Evolutionary conservation across 202 grass and related monocot genomes (phyloP).

Genomic region (Bolboschoenoplectus hybrid): DNA sequence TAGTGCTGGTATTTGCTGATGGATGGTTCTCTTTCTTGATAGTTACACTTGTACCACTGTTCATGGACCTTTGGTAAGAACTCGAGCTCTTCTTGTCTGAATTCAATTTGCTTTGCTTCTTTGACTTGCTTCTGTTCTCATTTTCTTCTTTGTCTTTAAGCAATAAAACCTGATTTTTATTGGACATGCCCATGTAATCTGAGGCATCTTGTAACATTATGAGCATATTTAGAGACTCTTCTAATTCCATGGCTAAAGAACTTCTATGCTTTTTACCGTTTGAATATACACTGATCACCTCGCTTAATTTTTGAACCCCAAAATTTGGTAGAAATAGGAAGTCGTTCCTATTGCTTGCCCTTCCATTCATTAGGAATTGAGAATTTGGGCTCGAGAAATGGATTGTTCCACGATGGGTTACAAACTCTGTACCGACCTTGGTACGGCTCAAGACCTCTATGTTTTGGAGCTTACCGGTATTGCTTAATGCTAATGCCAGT

Average conservation of each 20-base stretch:
- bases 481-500: conserved; percentile 87
- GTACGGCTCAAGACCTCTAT: conserved; percentile 51
- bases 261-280: conserved; percentile 40
- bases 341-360: conserved; percentile 30
- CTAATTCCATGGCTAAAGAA: conserved; percentile 67
- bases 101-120: conserved; percentile 39
- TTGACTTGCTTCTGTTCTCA: conserved; percentile 38
- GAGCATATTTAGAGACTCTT: conserved; percentile 85
- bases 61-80: conserved; percentile 27
- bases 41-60: conserved; percentile 39
- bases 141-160: conserved; percentile 65
- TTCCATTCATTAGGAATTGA: conserved; percentile 32
- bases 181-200: conserved; percentile 60
- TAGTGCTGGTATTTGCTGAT: background rate
- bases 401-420: conserved; percentile 54
- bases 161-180: conserved; percentile 52
- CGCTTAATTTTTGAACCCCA: conserved; percentile 77
- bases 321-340: conserved; percentile 47
- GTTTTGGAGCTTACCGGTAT: conserved; percentile 85
- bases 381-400: conserved; percentile 40
- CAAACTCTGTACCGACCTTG: conserved; percentile 44
- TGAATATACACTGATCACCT: conserved; percentile 63
- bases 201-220: conserved; percentile 86
- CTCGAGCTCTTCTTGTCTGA: conserved; percentile 39
- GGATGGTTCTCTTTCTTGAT: conserved; percentile 52